These are phyloP conservation scores for Phanerodontia chrysosporium DNA, from an alignment of 768 basidiomycete genomes.

Conservation along the genomic window DNA sequence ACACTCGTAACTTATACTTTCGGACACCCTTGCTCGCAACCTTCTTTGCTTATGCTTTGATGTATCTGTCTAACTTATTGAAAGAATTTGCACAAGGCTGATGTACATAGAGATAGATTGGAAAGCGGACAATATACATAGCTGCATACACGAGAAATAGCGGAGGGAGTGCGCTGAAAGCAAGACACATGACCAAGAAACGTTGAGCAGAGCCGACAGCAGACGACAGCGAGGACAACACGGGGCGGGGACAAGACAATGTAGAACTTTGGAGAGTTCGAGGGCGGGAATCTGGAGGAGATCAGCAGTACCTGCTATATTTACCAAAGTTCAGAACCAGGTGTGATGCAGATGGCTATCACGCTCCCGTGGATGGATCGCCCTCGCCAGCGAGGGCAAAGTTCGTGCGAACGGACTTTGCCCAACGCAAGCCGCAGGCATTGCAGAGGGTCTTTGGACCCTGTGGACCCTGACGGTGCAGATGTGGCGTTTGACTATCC, in stretches of 20 bases:
- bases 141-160: background rate
- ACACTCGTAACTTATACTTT: too few species aligned
- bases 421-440: slow-evolving; percentile 93
- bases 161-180: background rate
- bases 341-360: too few species aligned
- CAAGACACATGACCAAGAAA: background rate
- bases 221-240: background rate
- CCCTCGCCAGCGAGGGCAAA: background rate
- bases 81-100: background rate
- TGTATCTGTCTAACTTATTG: background rate
- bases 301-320: too few species aligned
- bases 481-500: slow-evolving; percentile 1
- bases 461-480: slow-evolving; percentile 63
- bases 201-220: background rate
- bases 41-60: background rate
- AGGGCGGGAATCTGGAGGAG: background rate
- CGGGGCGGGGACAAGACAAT: background rate
- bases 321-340: too few species aligned
- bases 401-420: slow-evolving; percentile 59
- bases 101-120: background rate
- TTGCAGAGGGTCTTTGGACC: slow-evolving; percentile 99
- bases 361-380: background rate
- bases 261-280: too few species aligned
- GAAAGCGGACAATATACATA: background rate
- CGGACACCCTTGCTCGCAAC: background rate